These are phyloP conservation scores for Melocanna baccifera DNA, from an alignment of 176 grass and related monocot species.

Conservation along the genomic window DNA sequence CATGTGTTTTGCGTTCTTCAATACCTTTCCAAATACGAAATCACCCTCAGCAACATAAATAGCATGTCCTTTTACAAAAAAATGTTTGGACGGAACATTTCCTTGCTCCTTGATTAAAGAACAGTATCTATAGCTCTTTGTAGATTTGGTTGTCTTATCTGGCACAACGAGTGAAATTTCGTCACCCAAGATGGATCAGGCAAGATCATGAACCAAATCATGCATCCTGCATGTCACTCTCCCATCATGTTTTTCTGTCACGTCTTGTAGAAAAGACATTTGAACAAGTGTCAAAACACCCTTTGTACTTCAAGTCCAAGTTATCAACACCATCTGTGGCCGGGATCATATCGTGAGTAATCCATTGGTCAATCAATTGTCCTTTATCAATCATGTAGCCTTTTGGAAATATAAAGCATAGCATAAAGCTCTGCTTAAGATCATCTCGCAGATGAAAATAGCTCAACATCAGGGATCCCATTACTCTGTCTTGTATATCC, in stretches of 20 bases:
- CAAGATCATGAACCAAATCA: conserved; percentile 19
- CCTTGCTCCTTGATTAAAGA: neutral
- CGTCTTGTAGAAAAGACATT: conserved; percentile 15
- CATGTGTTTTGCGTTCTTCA: neutral
- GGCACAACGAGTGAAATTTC: neutral
- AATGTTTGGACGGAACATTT: too few relatives aligned
- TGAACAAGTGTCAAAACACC: neutral
- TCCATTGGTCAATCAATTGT: conserved; percentile 30
- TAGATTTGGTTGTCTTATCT: neutral
- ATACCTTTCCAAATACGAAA: neutral
- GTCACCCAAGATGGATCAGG: neutral
- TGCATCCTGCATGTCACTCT: neutral
- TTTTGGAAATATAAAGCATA: conserved; percentile 14
- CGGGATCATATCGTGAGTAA: neutral
- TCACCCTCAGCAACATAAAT: neutral
- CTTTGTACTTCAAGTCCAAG: neutral
- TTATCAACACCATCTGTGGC: neutral
- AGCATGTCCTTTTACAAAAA: neutral
- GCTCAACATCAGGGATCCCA: neutral
- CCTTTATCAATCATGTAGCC: neutral
- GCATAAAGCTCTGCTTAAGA: conserved; percentile 5
- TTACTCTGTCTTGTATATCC: neutral
- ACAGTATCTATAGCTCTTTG: neutral
- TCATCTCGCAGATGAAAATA: neutral
- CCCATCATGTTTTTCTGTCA: rapidly evolving